Evolutionary conservation across 2,329 filamentous ascomycete species (phyloP), one percentile per base, ranked within the genome.

Genomic region (Cladophialophora yegresii): DNA sequence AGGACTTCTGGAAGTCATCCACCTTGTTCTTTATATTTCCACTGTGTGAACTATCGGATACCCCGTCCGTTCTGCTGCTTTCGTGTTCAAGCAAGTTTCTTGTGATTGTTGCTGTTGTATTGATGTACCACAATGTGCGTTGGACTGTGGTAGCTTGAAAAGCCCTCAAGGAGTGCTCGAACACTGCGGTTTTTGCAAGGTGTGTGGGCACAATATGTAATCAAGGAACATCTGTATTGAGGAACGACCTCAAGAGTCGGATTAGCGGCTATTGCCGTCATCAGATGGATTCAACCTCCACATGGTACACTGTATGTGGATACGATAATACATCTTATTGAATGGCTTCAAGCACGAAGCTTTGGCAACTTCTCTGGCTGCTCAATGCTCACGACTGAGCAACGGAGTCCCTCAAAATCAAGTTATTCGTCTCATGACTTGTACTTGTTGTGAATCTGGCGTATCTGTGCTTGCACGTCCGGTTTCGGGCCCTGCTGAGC

Each of bases 391-490:
- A 43, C 6, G 16, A n/a, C 8, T 20, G 36, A 7, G 4, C 36
- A 20, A n/a, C 16, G 26, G 3, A 28, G 3, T 6, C 6, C 26
- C 26, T 28, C 6, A 3, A 28, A 6, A 7, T 16, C 36, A 43
- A 43, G 16, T 2, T 20, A n/a, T n/a, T n/a, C 3, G 36, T 16
- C 36, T 68, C 58, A 68, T n/a, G 66, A 68, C 36, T 50, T 63
- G 40, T 68, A 66, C 54, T 67, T 70, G 54, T 58, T 63, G 69
- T 88, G 85, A 64, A 89, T 86, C 58, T 84, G 82, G 65, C 89
- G 83, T 68, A 96, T 91, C 79, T 96, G 92, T 75, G 96, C 92
- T 74, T 95, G 89, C 43, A 96, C 87, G 73, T 92, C 93, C 76
- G 90, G 85, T 26, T 53, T n/a, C 13, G 67, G 64, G 20, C 26